A percentile compares a stretch with the other conserved stretches of the same genome.
These are phyloP conservation scores for Neoboletus brunneissimus DNA, from an alignment of 768 basidiomycete species.

Conservation along the genomic window DNA sequence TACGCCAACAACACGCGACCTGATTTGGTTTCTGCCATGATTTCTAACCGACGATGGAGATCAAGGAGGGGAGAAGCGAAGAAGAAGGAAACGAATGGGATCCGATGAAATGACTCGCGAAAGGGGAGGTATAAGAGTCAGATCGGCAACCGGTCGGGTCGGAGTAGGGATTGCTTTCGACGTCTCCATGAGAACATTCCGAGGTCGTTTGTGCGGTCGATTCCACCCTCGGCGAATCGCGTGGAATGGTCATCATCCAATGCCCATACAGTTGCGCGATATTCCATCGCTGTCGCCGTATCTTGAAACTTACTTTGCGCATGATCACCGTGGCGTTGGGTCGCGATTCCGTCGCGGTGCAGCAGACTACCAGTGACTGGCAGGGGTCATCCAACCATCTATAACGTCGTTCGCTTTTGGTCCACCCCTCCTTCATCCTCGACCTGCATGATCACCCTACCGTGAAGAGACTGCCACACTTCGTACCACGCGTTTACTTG, in stretches of 20 bases:
- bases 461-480: no score
- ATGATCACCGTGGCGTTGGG: no score
- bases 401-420: no score
- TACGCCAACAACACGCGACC: constrained; percentile 96
- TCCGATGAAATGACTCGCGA: background rate
- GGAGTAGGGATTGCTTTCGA: background rate
- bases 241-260: background rate
- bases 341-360: no score
- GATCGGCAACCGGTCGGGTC: background rate
- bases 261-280: no score
- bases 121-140: background rate
- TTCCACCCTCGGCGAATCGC: background rate
- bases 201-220: background rate
- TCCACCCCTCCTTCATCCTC: no score
- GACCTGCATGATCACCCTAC: no score
- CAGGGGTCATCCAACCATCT: no score
- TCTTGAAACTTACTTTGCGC: no score
- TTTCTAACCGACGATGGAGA: background rate
- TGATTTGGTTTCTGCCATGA: constrained; percentile 34
- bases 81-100: background rate
- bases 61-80: background rate
- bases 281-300: no score
- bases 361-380: no score
- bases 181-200: background rate
- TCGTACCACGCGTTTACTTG: no score